Evolutionary conservation across 2,329 filamentous ascomycete genomes (phyloP), one percentile per base, ranked within the genome.

Genomic region (Penicillium capsulatum): DNA sequence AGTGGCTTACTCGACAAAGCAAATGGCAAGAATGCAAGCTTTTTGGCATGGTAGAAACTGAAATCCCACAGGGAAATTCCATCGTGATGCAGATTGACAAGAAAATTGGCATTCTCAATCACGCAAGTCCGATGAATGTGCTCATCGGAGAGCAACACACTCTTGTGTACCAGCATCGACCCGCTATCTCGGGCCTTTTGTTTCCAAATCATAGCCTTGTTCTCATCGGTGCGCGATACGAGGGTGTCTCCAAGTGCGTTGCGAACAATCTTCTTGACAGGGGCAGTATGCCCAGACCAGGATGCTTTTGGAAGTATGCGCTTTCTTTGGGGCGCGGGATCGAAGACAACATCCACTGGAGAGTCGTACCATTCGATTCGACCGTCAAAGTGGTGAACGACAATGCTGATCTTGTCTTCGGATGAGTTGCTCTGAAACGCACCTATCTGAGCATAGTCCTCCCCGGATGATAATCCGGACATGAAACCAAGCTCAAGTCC

Each of bases 361-460:
- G 82, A 83, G 50, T 89, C 80, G 58, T 89, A 87, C 66, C 90
- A 85, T 37, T 87, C 83, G 46, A 98, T 81, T 42, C 80, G 79
- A 7, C 91, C 91, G 57, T 92, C 84, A 51, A 95, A 91, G 49
- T 85, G 81, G 61, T 98, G 91, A 4, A 87, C 69, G 9, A 97
- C 69, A 15, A 98, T 65, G 33, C 82, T 80, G 24, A 94, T 71
- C 29, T 79, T 77, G 6, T 83, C 82, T 4, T 74, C 75, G 2
- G 72, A 67, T 38, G 72, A 74, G 42, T 67, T 67, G 19, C 83
- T 80, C 57, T 83, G 89, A 56, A 90, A 94, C 30, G 77, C 79
- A 56, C 82, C 76, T 31, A 90, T 78, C 54, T 86, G 84, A 9
- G 82, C 76, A 60, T 91, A 78, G 49, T 78, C 73, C 39, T 70